phyloP scores from a whole-genome alignment of 2,329 filamentous ascomycete genomes.

The Penicillium capsulatum region DNA sequence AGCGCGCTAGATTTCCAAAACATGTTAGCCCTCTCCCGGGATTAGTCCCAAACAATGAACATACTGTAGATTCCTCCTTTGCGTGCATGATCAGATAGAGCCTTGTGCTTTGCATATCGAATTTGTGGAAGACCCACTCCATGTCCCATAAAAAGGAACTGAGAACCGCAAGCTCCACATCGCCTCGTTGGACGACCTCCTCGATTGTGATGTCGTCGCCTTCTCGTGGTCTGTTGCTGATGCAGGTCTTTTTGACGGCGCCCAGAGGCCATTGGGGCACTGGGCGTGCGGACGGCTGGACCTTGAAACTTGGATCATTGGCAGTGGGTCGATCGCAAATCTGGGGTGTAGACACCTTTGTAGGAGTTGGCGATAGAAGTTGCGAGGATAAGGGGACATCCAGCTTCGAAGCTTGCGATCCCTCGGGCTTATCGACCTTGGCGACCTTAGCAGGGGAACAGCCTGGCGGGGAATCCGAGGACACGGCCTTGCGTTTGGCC shows the following conservation, averaged over 20 bases:
- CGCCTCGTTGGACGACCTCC: constrained; percentile 71
- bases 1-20: background rate
- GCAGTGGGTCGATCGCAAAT: constrained; percentile 4
- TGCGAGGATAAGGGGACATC: too few species aligned
- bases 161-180: constrained; percentile 71
- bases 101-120: constrained; percentile 59
- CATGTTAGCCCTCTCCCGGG: background rate
- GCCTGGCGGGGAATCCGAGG: constrained; percentile 21
- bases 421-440: constrained; percentile 10
- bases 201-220: constrained; percentile 79
- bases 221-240: constrained; percentile 56
- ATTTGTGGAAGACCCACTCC: constrained; percentile 70
- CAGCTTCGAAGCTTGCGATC: background rate
- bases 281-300: constrained; percentile 18
- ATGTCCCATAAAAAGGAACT: constrained; percentile 86
- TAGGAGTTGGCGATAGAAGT: background rate
- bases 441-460: constrained; percentile 24
- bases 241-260: constrained; percentile 77
- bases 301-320: constrained; percentile 1
- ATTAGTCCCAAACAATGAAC: background rate
- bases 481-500: constrained; percentile 54
- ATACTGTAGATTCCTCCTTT: constrained; percentile 40
- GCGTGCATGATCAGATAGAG: constrained; percentile 62
- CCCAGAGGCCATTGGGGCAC: constrained; percentile 54
- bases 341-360: background rate